These are phyloP conservation scores for Metrosideros polymorpha DNA, from an alignment of 441 rosid species.

Conservation along the genomic window DNA sequence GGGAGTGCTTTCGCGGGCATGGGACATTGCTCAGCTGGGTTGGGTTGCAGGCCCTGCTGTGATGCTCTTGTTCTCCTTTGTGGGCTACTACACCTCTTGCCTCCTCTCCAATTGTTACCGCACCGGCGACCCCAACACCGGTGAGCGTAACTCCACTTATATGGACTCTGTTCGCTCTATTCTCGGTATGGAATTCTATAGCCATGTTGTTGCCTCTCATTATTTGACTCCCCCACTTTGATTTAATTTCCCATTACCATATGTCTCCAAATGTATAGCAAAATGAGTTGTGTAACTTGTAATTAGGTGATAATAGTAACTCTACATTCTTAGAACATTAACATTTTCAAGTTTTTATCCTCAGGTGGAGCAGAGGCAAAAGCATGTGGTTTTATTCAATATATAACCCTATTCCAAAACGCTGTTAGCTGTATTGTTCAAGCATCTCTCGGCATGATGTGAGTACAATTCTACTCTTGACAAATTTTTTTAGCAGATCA, in stretches of 20 bases:
- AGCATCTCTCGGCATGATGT: slow-evolving; percentile 27
- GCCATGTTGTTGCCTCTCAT: not conserved
- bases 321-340: not conserved
- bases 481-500: not conserved
- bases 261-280: not conserved
- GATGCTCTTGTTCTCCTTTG: slow-evolving; percentile 5
- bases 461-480: not conserved
- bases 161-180: slow-evolving; percentile 9
- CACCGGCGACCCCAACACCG: not conserved
- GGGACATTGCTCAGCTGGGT: slow-evolving; percentile 20
- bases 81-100: slow-evolving; percentile 6
- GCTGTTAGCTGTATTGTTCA: slow-evolving; percentile 12
- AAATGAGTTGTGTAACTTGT: not conserved
- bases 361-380: slow-evolving; percentile 15
- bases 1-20: slow-evolving; percentile 3
- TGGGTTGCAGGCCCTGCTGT: slow-evolving; percentile 23
- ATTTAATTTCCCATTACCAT: not conserved
- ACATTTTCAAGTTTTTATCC: not conserved
- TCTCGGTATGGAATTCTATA: not conserved
- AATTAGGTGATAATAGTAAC: not conserved
- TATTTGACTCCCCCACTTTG: not conserved
- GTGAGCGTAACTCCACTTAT: slow-evolving; percentile 11
- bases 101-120: slow-evolving; percentile 16
- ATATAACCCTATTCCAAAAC: slow-evolving; percentile 9
- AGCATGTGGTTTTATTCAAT: slow-evolving; percentile 13